A percentile compares a stretch with the other conserved stretches of the same genome.
Evolutionary conservation across 1,284 basidiomycete genomes (phyloP).

Genomic region (Pyrrhoderma noxium): DNA sequence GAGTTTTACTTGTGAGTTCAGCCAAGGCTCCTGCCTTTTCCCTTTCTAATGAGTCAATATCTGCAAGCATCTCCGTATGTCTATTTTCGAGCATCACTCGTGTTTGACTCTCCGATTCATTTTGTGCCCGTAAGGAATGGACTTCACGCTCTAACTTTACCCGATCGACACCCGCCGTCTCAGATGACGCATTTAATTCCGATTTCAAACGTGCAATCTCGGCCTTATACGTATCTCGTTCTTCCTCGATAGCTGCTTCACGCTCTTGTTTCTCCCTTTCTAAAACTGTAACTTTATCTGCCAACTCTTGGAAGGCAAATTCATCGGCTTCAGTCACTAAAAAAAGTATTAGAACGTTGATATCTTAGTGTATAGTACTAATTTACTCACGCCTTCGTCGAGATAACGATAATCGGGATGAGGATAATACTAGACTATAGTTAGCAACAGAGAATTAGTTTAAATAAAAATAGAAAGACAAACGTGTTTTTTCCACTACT

Average conservation of each 20-base stretch:
- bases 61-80: slow-evolving; percentile 52
- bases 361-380: slow-evolving; percentile 5
- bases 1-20: slow-evolving; percentile 62
- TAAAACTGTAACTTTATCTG: slow-evolving; percentile 50
- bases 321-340: slow-evolving; percentile 63
- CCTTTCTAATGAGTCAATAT: slow-evolving; percentile 51
- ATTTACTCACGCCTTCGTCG: slow-evolving; percentile 64
- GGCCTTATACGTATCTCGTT: slow-evolving; percentile 42
- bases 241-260: slow-evolving; percentile 47
- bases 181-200: slow-evolving; percentile 35
- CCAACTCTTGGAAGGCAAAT: slow-evolving; percentile 59
- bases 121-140: slow-evolving; percentile 51
- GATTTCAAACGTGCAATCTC: slow-evolving; percentile 49
- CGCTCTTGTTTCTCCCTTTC: slow-evolving; percentile 47
- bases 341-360: background rate
- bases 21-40: slow-evolving; percentile 56
- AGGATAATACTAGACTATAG: slow-evolving; percentile 53
- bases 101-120: slow-evolving; percentile 52
- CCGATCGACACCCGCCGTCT: slow-evolving; percentile 35
- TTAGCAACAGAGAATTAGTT: background rate
- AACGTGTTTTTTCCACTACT: slow-evolving; percentile 73
- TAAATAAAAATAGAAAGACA: slow-evolving; percentile 25
- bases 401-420: slow-evolving; percentile 58
- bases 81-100: slow-evolving; percentile 60
- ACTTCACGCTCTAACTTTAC: slow-evolving; percentile 54